Percentiles rank a stretch among this genome's conserved stretches.
phyloP scores from a whole-genome alignment of 768 basidiomycete genomes.

The Pulveroboletus sp. region DNA sequence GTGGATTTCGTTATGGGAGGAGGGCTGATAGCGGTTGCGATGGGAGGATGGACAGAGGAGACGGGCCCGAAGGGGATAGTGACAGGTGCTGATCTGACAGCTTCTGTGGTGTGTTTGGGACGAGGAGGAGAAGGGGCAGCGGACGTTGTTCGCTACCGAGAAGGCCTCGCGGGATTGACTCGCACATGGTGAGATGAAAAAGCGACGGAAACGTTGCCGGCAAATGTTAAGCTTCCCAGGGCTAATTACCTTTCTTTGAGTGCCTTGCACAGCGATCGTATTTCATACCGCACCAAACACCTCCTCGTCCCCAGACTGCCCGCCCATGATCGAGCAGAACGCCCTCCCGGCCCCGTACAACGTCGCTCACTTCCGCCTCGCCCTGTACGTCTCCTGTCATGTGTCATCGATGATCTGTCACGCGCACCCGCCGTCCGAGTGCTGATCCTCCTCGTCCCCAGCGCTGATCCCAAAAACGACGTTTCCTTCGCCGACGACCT shows the following conservation, averaged over 20 bases:
- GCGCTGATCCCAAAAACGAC: conserved; percentile 41
- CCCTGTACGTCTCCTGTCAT: conserved; percentile 45
- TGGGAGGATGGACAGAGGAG: conserved; percentile 15
- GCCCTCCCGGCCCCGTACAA: conserved; percentile 50
- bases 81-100: conserved; percentile 10
- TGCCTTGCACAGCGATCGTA: conserved; percentile 36
- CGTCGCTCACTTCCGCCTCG: conserved; percentile 60
- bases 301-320: conserved; percentile 5
- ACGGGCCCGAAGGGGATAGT: conserved; percentile 5
- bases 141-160: conserved; percentile 38
- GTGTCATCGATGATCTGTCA: conserved; percentile 31
- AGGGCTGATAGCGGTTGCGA: conserved; percentile 24
- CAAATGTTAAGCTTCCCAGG: conserved; percentile 35
- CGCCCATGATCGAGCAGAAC: conserved; percentile 57
- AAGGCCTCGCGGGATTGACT: conserved; percentile 30
- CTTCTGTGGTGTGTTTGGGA: conserved; percentile 21
- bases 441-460: conserved; percentile 2
- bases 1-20: conserved; percentile 17
- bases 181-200: conserved; percentile 29
- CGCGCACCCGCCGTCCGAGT: conserved; percentile 7
- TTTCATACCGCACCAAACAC: conserved; percentile 23
- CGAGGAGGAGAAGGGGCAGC: neutral
- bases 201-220: conserved; percentile 28
- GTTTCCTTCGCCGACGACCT: conserved; percentile 43
- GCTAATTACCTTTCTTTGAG: conserved; percentile 27